Percentiles rank a stretch among this genome's conserved stretches.
Evolutionary conservation across 495 filamentous ascomycete genomes (phyloP).

Genomic region (Parathielavia hyrcaniae): DNA sequence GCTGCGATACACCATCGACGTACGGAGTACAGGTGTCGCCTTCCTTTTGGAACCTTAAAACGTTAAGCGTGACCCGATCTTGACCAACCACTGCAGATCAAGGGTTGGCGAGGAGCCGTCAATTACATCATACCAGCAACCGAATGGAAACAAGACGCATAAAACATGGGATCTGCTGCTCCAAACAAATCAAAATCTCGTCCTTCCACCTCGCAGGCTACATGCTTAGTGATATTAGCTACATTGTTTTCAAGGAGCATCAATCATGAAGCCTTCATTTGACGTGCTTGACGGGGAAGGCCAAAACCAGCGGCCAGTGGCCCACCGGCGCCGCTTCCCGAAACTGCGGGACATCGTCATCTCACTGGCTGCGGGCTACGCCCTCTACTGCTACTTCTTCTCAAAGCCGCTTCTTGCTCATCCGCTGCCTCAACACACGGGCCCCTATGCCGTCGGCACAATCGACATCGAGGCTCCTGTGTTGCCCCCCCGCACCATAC

Average conservation of each 20-base stretch:
- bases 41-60: too few species aligned
- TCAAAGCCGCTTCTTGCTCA: constrained; percentile 40
- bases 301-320: neutral
- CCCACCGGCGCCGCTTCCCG: neutral
- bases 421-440: constrained; percentile 43
- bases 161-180: neutral
- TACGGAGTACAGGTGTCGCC: too few species aligned
- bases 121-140: constrained; percentile 5
- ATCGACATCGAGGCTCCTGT: constrained; percentile 45
- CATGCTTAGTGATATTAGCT: too few species aligned
- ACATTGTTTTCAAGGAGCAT: neutral
- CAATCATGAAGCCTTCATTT: constrained; percentile 5
- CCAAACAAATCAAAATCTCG: neutral
- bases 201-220: neutral
- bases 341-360: constrained; percentile 24
- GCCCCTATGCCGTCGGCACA: constrained; percentile 42
- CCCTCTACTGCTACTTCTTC: constrained; percentile 37
- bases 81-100: neutral
- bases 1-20: too few species aligned
- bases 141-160: too few species aligned
- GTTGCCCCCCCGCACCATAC: constrained; percentile 28
- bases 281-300: neutral
- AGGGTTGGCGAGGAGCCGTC: neutral
- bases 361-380: constrained; percentile 23
- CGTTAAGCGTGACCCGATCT: neutral